Evolutionary conservation across 495 filamentous ascomycete genomes (phyloP).

Genomic region (Cairneyella variabilis): DNA sequence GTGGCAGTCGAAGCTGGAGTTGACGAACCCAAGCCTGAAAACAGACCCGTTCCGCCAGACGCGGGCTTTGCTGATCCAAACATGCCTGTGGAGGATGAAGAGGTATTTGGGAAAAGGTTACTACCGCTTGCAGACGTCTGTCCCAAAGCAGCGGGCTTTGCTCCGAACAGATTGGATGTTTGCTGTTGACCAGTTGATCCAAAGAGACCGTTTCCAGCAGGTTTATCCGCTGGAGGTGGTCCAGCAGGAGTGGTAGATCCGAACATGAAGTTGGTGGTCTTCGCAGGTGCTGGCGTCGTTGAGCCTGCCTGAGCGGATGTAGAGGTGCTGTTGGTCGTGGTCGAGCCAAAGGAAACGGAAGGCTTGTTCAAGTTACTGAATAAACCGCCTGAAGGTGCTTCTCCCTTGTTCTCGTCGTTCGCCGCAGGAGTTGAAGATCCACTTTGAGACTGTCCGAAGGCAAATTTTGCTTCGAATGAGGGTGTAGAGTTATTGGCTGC

Average conservation of each 20-base stretch:
- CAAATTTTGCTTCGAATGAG: too few species aligned
- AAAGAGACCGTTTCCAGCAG: constrained; percentile 14
- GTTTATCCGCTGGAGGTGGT: constrained; percentile 27
- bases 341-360: constrained; percentile 27
- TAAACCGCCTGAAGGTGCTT: neutral
- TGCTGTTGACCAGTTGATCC: constrained; percentile 2
- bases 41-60: constrained; percentile 1
- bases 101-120: constrained; percentile 2
- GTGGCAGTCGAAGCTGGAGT: constrained; percentile 9
- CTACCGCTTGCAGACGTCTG: constrained; percentile 10
- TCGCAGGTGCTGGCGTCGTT: constrained; percentile 21
- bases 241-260: constrained; percentile 38
- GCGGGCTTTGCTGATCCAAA: constrained; percentile 23
- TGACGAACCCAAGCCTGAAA: neutral
- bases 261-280: constrained; percentile 10
- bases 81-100: neutral
- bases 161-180: constrained; percentile 11
- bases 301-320: constrained; percentile 19
- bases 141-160: constrained; percentile 13
- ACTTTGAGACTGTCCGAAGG: constrained; percentile 10
- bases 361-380: constrained; percentile 13
- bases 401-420: constrained; percentile 4
- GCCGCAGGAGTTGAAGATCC: neutral
- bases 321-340: constrained; percentile 7
- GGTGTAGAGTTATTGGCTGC: too few species aligned